phyloP scores from a whole-genome alignment of 2,329 filamentous ascomycete genomes.

The Nemania abortiva region DNA sequence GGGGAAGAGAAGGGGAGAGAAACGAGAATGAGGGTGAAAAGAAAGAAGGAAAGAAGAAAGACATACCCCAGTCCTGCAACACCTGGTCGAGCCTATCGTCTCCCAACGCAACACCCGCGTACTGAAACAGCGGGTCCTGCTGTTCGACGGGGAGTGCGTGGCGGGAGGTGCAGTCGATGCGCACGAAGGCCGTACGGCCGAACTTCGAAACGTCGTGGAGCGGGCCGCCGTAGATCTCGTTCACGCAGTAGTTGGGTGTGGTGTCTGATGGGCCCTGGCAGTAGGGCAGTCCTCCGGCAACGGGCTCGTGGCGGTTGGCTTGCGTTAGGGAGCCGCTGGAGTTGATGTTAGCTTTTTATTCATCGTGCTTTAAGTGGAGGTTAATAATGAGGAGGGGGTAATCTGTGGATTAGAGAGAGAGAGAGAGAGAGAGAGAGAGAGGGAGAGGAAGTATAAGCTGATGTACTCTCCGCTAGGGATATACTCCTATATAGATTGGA shows the following conservation, averaged over 20 bases:
- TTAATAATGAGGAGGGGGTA: background rate
- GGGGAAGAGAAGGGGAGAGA: background rate
- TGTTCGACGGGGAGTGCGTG: background rate
- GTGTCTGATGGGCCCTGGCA: conserved; percentile 14
- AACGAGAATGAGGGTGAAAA: background rate
- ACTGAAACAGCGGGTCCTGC: conserved; percentile 22
- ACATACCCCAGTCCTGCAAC: conserved; percentile 24
- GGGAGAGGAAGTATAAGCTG: background rate
- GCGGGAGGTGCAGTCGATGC: conserved; percentile 28
- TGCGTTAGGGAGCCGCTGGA: conserved; percentile 29
- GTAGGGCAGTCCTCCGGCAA: background rate
- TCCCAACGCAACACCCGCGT: conserved; percentile 10
- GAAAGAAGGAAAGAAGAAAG: background rate
- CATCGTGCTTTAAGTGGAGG: background rate
- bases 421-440: background rate
- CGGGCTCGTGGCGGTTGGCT: conserved; percentile 15
- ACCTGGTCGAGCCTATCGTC: conserved; percentile 1
- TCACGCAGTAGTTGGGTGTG: conserved; percentile 27
- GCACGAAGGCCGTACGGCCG: conserved; percentile 29
- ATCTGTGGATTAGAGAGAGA: background rate
- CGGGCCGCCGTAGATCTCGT: conserved; percentile 8
- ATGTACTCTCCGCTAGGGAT: no score
- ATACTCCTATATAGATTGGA: no score
- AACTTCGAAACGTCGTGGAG: background rate
- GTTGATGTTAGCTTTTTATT: conserved; percentile 2